These are phyloP conservation scores for Orbilia quercus DNA, from an alignment of 2,329 filamentous ascomycete species.

Conservation along the genomic window DNA sequence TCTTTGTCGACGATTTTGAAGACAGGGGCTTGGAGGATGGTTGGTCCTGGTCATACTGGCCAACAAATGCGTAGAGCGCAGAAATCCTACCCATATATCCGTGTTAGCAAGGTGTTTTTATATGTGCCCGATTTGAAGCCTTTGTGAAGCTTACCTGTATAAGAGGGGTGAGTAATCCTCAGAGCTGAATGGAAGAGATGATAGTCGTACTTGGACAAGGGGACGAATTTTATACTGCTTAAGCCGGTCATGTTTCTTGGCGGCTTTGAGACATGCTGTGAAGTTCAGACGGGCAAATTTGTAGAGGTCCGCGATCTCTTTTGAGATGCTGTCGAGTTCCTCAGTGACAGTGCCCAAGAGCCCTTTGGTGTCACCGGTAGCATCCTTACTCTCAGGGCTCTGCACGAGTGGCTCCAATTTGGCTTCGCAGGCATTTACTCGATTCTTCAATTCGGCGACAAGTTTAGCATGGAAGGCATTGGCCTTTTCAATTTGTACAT, in stretches of 20 bases:
- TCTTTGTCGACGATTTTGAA: conserved; percentile 66
- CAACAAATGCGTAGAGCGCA: conserved; percentile 93
- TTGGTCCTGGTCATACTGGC: conserved; percentile 73
- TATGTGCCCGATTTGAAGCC: background rate
- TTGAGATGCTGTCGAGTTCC: conserved; percentile 87
- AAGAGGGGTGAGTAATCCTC: conserved; percentile 92
- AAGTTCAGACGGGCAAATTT: conserved; percentile 97
- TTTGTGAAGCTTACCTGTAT: conserved; percentile 68
- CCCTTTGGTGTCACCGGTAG: conserved; percentile 64
- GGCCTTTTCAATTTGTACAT: conserved; percentile 94
- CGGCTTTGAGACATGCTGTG: conserved; percentile 96
- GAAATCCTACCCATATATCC: conserved; percentile 71
- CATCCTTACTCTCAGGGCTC: conserved; percentile 60
- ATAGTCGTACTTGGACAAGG: conserved; percentile 87
- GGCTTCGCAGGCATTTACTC: conserved; percentile 76
- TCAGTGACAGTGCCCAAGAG: conserved; percentile 71
- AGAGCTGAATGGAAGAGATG: conserved; percentile 92
- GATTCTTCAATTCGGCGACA: conserved; percentile 82
- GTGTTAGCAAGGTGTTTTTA: conserved; percentile 1
- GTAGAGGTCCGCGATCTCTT: conserved; percentile 91
- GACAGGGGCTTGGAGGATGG: conserved; percentile 12
- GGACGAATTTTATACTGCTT: conserved; percentile 92
- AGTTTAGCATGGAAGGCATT: conserved; percentile 85
- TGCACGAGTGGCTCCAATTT: conserved; percentile 71
- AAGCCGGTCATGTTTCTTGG: conserved; percentile 93